Conservation (phyloP, 1,284 basidiomycete species). For the Ceratobasidium sp. region DNA sequence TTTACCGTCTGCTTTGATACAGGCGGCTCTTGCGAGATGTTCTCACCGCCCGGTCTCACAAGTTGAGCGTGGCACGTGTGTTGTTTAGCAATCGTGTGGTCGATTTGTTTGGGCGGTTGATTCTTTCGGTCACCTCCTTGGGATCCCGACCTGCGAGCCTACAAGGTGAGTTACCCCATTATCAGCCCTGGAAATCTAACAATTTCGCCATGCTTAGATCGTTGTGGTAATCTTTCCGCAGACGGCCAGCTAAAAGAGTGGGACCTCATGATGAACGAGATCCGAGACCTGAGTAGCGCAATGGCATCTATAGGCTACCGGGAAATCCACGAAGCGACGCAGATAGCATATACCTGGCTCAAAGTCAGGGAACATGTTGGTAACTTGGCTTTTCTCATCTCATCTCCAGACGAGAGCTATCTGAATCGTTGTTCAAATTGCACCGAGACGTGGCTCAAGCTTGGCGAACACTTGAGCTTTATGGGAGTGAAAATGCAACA, state of each 20-base stretch:
- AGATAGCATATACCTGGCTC: neutral
- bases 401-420: neutral
- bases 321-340: too few relatives aligned
- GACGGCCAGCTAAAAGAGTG: neutral
- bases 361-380: neutral
- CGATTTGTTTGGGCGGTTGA: constrained; percentile 6
- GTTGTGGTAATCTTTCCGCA: neutral
- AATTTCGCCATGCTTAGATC: neutral
- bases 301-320: neutral
- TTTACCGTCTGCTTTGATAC: neutral
- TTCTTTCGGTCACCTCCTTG: neutral
- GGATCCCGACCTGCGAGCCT: too few relatives aligned
- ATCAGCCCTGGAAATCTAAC: neutral
- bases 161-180: neutral
- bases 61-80: neutral
- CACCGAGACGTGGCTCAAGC: neutral
- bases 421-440: neutral
- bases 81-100: neutral
- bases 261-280: neutral
- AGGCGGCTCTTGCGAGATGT: neutral
- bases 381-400: neutral
- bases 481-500: neutral
- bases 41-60: neutral
- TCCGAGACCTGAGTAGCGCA: neutral
- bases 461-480: neutral